Evolutionary conservation across 2,329 filamentous ascomycete species (phyloP).

Genomic region (Pochonia chlamydosporia): DNA sequence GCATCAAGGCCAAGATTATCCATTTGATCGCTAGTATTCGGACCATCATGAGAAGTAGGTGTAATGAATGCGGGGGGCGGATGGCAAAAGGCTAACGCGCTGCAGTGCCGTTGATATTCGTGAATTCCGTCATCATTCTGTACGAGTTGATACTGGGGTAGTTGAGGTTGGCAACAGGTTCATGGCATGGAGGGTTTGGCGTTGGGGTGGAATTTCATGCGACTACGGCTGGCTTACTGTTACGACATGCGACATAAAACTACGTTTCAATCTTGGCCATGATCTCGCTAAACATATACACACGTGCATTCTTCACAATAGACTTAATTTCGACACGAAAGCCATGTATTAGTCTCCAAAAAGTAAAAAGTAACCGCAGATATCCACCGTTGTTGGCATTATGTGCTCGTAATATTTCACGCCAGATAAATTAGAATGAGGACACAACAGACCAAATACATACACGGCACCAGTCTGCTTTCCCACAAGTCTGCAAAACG

Average conservation of each 20-base stretch:
- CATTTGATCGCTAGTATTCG: constrained; percentile 86
- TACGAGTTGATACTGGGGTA: constrained; percentile 75
- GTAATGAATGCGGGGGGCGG: not conserved
- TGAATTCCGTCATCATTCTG: constrained; percentile 77
- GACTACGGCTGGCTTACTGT: too few species aligned
- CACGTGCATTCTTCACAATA: too few species aligned
- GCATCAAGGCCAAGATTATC: constrained; percentile 80
- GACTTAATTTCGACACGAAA: too few species aligned
- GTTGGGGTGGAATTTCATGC: too few species aligned
- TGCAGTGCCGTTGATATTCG: constrained; percentile 77
- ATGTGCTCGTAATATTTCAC: not conserved
- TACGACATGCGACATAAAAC: too few species aligned
- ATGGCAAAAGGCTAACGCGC: not conserved
- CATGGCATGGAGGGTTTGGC: too few species aligned
- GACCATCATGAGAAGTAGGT: constrained; percentile 82
- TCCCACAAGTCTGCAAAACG: not conserved
- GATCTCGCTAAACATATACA: too few species aligned
- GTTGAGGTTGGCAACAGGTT: constrained; percentile 18
- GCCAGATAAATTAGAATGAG: not conserved
- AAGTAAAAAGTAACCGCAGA: not conserved
- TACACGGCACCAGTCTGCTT: too few species aligned
- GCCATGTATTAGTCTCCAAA: not conserved
- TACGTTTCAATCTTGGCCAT: too few species aligned
- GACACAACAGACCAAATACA: too few species aligned
- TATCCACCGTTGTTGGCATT: not conserved